Conservation (phyloP, 768 basidiomycete species). For the Russula earlei region DNA sequence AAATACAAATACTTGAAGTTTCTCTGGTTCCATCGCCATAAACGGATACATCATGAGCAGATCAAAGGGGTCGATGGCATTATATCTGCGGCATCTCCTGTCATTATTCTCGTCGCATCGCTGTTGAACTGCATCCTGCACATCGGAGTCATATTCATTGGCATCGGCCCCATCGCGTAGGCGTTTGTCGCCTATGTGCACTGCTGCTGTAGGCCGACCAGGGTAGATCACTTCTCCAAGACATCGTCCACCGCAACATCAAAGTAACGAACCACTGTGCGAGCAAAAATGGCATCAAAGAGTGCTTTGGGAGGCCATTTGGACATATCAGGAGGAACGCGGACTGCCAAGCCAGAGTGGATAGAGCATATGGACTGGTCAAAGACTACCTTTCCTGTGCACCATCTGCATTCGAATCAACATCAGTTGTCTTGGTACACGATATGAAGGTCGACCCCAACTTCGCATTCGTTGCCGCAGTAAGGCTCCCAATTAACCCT, state of each 20-base stretch:
- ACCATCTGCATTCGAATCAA: too few species aligned
- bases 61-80: too few species aligned
- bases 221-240: too few species aligned
- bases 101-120: too few species aligned
- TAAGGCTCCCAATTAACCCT: conserved; percentile 21
- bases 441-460: too few species aligned
- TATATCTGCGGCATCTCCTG: too few species aligned
- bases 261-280: background rate
- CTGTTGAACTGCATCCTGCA: too few species aligned
- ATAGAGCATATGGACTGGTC: too few species aligned
- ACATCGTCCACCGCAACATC: background rate
- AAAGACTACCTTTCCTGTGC: too few species aligned
- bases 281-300: background rate
- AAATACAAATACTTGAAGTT: background rate
- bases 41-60: too few species aligned
- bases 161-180: background rate
- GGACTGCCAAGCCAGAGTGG: background rate
- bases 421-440: too few species aligned
- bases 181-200: background rate
- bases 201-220: background rate
- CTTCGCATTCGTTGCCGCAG: conserved; percentile 36
- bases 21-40: too few species aligned
- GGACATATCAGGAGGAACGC: background rate
- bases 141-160: background rate
- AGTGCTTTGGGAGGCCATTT: background rate